Base-by-base conservation (phyloP, 768 basidiomycete species). In the Hirschioporus abietinus region DNA sequence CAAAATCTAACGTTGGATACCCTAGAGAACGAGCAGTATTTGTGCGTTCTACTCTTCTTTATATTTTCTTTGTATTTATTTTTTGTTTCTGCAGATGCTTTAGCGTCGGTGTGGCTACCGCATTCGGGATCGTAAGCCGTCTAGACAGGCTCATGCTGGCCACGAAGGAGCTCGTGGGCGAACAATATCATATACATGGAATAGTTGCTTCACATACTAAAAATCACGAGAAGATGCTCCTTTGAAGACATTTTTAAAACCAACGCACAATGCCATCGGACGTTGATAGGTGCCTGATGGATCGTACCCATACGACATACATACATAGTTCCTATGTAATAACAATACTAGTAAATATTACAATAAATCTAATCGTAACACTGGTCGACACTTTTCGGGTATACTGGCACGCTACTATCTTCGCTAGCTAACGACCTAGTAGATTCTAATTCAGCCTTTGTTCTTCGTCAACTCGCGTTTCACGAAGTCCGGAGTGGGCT, bases 171-270 rank as follows among this genome's bases (percentile, higher is more conserved):
- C 79, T 95, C 60, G 91, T 95, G 0, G 93, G 93, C 1, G 93
- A 95, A 74, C 89, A 91, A 70, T 93, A 90, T 73, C 90, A 93
- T 72, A 90, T 94, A n/a, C 84, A 88, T 66, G 90, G 90, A 65
- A 66, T 62, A 62, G 68, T 52, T 20, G 20, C 12, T 52, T 15
- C 42, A 12, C 20, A 62, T 66, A 66, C 66, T 12, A 52, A 52
- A 52, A 52, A 15, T 20, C 4, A 52, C 42, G 42, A 52, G 42
- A 52, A 52, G 42, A 52, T 52, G 42, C 42, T 52, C 12, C 42
- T 52, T 52, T 52, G 42, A 52, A 52, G 42, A 52, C 6, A 52
- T 52, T 52, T 20, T 52, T 52, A 30, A 30, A 8, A 8, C 8
- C 8, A 30, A 30, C 8, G 8, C 30, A 30, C 30, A 8, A 30